Evolutionary conservation across 306 rosid genomes (phyloP), one percentile per base, ranked within the genome.

Genomic region (Aeschynomene evenia): DNA sequence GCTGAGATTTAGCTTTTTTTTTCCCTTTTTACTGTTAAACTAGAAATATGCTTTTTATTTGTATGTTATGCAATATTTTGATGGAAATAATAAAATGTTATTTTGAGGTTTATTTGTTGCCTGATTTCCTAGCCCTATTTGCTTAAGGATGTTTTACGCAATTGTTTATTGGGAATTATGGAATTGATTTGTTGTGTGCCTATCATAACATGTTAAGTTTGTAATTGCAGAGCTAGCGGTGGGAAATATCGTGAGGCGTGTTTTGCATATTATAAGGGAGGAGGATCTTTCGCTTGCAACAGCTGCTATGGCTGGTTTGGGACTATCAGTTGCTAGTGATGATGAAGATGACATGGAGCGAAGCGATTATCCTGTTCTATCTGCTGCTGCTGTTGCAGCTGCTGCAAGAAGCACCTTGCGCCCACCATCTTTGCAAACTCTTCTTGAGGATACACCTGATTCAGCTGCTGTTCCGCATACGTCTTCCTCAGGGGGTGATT

Each of bases 191-290:
- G 1, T 40, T 50, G 42, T 83, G 51, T 68, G 16, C 50, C 37
- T 60, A 22, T 83, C 61, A 42, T 61, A 54, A 78, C 60, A 34
- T 66, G 82, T 48, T 39, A 65, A 67, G 46, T 33, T 54, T 79
- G 76, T 55, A 11, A 79, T 73, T 42, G 80, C 88, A 95, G 99
- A 95, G 87, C 85, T 95, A 45, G 95, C 99, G 33, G 99, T 95
- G 79, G 99, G 99, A 63, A 95, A 95, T 74, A 91, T 95, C 54
- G 97, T 85, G 73, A 91, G 99, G 86, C 97, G 99, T 68, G 87
- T 91, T 83, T 79, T 95, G 85, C 91, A 89, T 81, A 95, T 91
- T 75, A 89, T 95, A 65, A 89, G 97, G 83, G 97, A 95, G 89
- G 99, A 91, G 77, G 80, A 91, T 78, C 88, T 87, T 61, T 91